These are phyloP conservation scores for Plantago lanceolata DNA, from an alignment of 305 asterid genomes.

Conservation along the genomic window DNA sequence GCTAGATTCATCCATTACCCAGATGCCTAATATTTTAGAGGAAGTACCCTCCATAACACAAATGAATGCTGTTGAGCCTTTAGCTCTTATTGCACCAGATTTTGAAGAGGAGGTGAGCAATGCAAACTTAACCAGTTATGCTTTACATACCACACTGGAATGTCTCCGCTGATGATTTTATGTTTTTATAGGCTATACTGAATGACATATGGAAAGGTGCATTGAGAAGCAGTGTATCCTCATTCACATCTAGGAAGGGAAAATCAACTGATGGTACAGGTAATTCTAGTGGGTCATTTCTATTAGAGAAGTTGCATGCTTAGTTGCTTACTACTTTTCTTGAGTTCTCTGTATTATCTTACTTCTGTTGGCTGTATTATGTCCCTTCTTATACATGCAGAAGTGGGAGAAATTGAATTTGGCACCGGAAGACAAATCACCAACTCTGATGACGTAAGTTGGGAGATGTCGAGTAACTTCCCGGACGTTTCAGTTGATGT, in stretches of 20 bases:
- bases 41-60: slow-evolving; percentile 63
- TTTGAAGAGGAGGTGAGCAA: slow-evolving; percentile 76
- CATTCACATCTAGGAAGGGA: slow-evolving; percentile 49
- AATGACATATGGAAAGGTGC: slow-evolving; percentile 76
- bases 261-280: slow-evolving; percentile 64
- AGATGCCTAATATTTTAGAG: slow-evolving; percentile 56
- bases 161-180: slow-evolving; percentile 7
- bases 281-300: slow-evolving; percentile 22
- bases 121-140: slow-evolving; percentile 1
- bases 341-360: neutral
- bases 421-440: neutral
- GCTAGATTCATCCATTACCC: slow-evolving; percentile 40
- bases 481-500: slow-evolving; percentile 9
- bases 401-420: slow-evolving; percentile 30
- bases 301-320: neutral
- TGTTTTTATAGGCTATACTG: slow-evolving; percentile 46
- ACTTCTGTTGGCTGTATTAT: neutral
- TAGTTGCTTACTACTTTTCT: neutral
- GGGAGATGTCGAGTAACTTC: neutral
- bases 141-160: slow-evolving; percentile 4
- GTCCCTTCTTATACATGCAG: slow-evolving; percentile 24
- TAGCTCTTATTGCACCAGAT: slow-evolving; percentile 83
- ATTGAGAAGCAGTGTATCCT: slow-evolving; percentile 68
- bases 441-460: neutral
- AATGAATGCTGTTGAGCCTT: slow-evolving; percentile 54